Conservation (phyloP, 148 eudicot species). For the Vaccinium macrocarpon region DNA sequence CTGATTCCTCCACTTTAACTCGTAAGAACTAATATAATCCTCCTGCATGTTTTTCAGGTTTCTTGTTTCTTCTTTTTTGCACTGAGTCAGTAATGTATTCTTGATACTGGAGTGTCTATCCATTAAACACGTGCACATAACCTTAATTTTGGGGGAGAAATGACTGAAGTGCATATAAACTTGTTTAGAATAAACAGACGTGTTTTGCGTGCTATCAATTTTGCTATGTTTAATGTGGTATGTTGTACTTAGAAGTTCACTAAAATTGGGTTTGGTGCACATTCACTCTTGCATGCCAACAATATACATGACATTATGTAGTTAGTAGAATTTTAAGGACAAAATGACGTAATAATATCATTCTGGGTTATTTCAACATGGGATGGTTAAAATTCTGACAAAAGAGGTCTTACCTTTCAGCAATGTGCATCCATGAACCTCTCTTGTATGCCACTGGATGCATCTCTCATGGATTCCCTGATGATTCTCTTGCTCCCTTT, state of each 20-base stretch:
- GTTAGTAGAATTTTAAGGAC: neutral
- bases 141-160: neutral
- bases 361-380: neutral
- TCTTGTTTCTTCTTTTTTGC: neutral
- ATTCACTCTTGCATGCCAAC: constrained; percentile 4
- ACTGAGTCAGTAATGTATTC: neutral
- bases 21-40: neutral
- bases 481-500: constrained; percentile 6
- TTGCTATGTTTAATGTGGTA: neutral
- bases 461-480: neutral
- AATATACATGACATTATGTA: neutral
- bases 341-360: neutral
- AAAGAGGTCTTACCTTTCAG: neutral
- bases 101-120: neutral
- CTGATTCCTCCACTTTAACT: neutral
- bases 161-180: neutral
- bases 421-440: neutral
- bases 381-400: neutral
- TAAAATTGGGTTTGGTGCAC: neutral
- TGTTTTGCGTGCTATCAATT: neutral
- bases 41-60: neutral
- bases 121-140: neutral
- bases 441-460: neutral
- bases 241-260: neutral
- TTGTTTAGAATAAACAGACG: neutral